Conservation (phyloP, 306 rosid species). For the Pterocarpus macrocarpus region DNA sequence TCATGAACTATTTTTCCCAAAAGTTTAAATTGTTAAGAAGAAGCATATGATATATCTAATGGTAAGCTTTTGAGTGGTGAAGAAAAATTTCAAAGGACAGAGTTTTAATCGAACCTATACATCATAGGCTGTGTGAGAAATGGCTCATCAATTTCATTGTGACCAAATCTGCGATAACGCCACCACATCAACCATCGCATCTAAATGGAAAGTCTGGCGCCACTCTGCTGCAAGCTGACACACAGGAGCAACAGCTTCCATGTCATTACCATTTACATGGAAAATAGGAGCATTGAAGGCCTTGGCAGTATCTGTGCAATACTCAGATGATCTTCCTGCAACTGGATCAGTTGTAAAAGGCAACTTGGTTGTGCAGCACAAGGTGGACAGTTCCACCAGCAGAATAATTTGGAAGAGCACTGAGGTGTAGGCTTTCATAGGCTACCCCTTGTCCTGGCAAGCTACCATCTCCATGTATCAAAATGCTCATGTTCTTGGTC, state of each 20-base stretch:
- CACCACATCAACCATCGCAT: slow-evolving; percentile 92
- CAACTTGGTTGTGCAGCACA: slow-evolving; percentile 92
- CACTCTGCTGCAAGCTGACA: slow-evolving; percentile 98
- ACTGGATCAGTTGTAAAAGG: slow-evolving; percentile 91
- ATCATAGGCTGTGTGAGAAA: slow-evolving; percentile 95
- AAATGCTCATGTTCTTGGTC: slow-evolving; percentile 81
- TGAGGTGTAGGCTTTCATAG: slow-evolving; percentile 90
- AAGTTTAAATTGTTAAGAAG: too few relatives aligned
- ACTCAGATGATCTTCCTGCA: slow-evolving; percentile 88
- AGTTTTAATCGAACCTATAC: slow-evolving; percentile 72
- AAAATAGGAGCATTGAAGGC: slow-evolving; percentile 80
- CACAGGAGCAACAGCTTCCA: slow-evolving; percentile 95
- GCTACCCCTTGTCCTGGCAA: slow-evolving; percentile 99
- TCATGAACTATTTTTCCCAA: too few relatives aligned
- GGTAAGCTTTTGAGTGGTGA: neutral
- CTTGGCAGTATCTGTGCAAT: slow-evolving; percentile 79
- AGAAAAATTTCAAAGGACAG: too few relatives aligned
- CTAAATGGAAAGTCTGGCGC: slow-evolving; percentile 97
- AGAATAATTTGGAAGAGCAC: slow-evolving; percentile 91
- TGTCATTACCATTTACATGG: slow-evolving; percentile 90
- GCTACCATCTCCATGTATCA: slow-evolving; percentile 98
- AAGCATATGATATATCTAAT: neutral
- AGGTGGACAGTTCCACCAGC: slow-evolving; percentile 96
- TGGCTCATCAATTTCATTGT: slow-evolving; percentile 97
- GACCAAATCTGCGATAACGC: slow-evolving; percentile 93